A percentile compares a stretch with the other conserved stretches of the same genome.
Conservation (phyloP, 352 stramenopile species). For the Globisporangium orthogonon region DNA sequence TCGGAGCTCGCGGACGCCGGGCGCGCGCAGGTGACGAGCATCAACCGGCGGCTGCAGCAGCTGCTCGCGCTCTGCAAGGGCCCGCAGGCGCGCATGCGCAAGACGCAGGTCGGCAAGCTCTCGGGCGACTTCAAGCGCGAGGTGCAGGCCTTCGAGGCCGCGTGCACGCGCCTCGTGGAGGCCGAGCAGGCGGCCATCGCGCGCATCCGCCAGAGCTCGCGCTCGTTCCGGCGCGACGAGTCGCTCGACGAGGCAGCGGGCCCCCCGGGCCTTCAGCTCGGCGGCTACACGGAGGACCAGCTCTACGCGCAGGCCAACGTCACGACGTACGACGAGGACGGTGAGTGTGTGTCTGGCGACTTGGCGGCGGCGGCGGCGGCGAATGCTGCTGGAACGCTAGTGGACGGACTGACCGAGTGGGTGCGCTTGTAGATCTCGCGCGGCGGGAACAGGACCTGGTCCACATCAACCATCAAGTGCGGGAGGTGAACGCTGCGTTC, state of each 20-base stretch:
- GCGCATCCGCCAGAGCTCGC: slow-evolving; percentile 43
- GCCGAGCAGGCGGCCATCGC: slow-evolving; percentile 39
- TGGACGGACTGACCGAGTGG: too few species aligned
- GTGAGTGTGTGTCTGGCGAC: slow-evolving; percentile 25
- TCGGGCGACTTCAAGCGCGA: slow-evolving; percentile 62
- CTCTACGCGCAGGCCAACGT: slow-evolving; percentile 62
- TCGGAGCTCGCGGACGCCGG: slow-evolving; percentile 51
- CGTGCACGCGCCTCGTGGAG: slow-evolving; percentile 38
- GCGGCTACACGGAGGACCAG: slow-evolving; percentile 63
- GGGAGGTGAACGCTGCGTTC: slow-evolving; percentile 60
- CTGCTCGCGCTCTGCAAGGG: slow-evolving; percentile 21
- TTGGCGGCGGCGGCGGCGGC: too few species aligned
- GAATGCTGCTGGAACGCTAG: too few species aligned
- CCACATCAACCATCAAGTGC: slow-evolving; percentile 67
- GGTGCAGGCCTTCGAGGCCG: slow-evolving; percentile 47
- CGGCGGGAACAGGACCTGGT: slow-evolving; percentile 64
- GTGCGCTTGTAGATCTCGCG: slow-evolving; percentile 47
- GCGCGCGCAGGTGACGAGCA: slow-evolving; percentile 50
- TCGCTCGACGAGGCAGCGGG: slow-evolving; percentile 12
- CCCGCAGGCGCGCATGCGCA: slow-evolving; percentile 29
- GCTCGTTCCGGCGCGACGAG: slow-evolving; percentile 42
- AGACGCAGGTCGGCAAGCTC: slow-evolving; percentile 54
- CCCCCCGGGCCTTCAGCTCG: slow-evolving; percentile 21
- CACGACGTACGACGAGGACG: slow-evolving; percentile 54
- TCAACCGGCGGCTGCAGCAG: slow-evolving; percentile 50